phyloP scores from a whole-genome alignment of 2,329 filamentous ascomycete genomes.

The Colletotrichum ledebouriae region DNA sequence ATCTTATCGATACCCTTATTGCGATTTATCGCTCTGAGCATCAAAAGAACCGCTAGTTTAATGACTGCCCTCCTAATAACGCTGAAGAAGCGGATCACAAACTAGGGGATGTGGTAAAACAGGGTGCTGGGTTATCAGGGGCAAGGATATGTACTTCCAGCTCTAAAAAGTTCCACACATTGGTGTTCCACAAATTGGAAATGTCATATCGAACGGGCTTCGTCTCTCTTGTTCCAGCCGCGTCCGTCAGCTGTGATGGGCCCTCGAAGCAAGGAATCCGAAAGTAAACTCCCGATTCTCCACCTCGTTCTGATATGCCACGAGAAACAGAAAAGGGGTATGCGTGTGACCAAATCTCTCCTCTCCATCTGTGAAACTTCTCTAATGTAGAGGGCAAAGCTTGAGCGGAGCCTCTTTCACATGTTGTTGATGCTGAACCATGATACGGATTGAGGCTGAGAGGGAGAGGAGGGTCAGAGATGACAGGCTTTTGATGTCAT shows the following conservation, averaged over 20 bases:
- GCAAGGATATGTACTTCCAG: too few relatives aligned
- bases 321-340: constrained; percentile 15
- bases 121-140: too few relatives aligned
- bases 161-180: too few relatives aligned
- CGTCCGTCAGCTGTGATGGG: constrained; percentile 1
- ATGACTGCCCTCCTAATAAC: too few relatives aligned
- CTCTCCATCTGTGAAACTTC: constrained; percentile 3
- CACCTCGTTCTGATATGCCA: constrained; percentile 19
- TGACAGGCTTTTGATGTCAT: constrained; percentile 23
- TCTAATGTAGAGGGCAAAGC: background rate
- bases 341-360: constrained; percentile 15
- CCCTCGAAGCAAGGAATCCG: constrained; percentile 21
- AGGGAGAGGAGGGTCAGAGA: background rate
- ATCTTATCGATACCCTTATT: too few relatives aligned
- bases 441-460: constrained; percentile 8
- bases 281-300: constrained; percentile 24
- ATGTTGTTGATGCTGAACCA: constrained; percentile 14
- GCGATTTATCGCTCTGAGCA: too few relatives aligned
- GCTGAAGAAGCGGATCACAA: too few relatives aligned
- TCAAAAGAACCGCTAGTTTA: too few relatives aligned
- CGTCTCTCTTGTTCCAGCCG: background rate
- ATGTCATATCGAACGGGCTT: background rate
- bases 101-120: too few relatives aligned
- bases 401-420: constrained; percentile 33
- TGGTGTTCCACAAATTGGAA: too few relatives aligned